Evolutionary conservation across 139 green algal species (phyloP), one percentile per base, ranked within the genome.

Genomic region (Desmodesmus armatus): DNA sequence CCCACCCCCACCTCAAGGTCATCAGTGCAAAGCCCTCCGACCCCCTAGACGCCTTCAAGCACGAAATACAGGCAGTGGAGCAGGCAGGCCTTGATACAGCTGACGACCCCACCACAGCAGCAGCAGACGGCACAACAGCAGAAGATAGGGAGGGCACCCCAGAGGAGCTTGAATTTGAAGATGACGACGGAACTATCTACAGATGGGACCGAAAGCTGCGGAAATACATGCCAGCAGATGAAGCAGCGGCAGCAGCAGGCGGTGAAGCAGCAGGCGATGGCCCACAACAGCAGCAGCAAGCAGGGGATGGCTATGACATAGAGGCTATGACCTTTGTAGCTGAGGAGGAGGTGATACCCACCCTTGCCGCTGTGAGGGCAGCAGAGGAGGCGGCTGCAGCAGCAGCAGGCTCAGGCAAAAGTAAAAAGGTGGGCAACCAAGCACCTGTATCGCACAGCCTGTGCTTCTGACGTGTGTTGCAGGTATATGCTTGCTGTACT

Each of bases 121-220:
- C 29, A 23, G 55, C 25, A 33, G 76, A n/a, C 3, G 76, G 23
- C 9, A n/a, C 27, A 37, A 40, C n/a, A 65, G 66, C 23, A 7
- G 69, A 53, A 63, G 55, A 55, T 55, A 90, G n/a, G 86, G 44
- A 25, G 87, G 90, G 17, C 88, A 91, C 90, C 0, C 88, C 90
- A 3, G 93, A 96, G 44, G 94, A 98, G 67, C 88, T 93, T 7
- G 85, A 92, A 51, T 99, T 99, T 88, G 92, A 94, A 75, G 97
- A 99, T 49, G 97, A 99, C 81, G 97, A 99, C 67, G 97, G 97
- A 29, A 99, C 97, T 0, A 25, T 83, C 27, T 99, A 99, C 82
- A 88, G 89, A 21, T 99, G 97, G 97, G 91, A 97, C 84, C 27
- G 44, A 0, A n/a, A 58, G 21, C 67, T 94, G 49, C 82, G 94